Evolutionary conservation across 192 early-diverging fungal species (phyloP), one percentile per base, ranked within the genome.

Genomic region (Mortierella claussenii): DNA sequence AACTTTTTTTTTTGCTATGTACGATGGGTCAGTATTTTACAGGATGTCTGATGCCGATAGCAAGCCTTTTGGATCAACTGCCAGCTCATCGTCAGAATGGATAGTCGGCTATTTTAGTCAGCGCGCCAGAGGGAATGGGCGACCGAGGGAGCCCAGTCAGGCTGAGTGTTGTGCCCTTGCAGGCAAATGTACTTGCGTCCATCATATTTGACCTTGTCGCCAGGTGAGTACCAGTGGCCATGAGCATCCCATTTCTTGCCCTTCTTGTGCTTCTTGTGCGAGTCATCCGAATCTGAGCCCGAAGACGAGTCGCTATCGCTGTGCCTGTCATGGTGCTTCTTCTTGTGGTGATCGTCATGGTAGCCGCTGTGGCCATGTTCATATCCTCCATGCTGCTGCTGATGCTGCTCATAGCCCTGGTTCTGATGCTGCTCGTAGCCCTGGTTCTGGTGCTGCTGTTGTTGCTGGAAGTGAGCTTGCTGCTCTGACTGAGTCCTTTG

Each of bases 41-140:
- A n/a, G n/a, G n/a, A n/a, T n/a, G n/a, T n/a, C n/a, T n/a, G n/a
- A n/a, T n/a, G n/a, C n/a, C n/a, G n/a, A n/a, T n/a, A n/a, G n/a
- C n/a, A n/a, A n/a, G n/a, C n/a, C n/a, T n/a, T n/a, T n/a, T n/a
- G n/a, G n/a, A n/a, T n/a, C n/a, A n/a, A n/a, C n/a, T n/a, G n/a
- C n/a, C n/a, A n/a, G n/a, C n/a, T n/a, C n/a, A n/a, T n/a, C n/a
- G n/a, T n/a, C n/a, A n/a, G n/a, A n/a, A n/a, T n/a, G n/a, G n/a
- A n/a, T n/a, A n/a, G n/a, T n/a, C n/a, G n/a, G 9, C 18, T 32
- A 15, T 15, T 24, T 70, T 79, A 84, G 8, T 70, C 68, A 13
- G 44, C 34, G 45, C 68, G 60, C 83, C 83, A 85, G 63, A 85
- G 80, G n/a, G 83, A 85, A 55, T 76, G 79, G 2, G 83, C 83